These are phyloP conservation scores for Helotiales sp. DNA, from an alignment of 2,329 filamentous ascomycete genomes.

Conservation along the genomic window DNA sequence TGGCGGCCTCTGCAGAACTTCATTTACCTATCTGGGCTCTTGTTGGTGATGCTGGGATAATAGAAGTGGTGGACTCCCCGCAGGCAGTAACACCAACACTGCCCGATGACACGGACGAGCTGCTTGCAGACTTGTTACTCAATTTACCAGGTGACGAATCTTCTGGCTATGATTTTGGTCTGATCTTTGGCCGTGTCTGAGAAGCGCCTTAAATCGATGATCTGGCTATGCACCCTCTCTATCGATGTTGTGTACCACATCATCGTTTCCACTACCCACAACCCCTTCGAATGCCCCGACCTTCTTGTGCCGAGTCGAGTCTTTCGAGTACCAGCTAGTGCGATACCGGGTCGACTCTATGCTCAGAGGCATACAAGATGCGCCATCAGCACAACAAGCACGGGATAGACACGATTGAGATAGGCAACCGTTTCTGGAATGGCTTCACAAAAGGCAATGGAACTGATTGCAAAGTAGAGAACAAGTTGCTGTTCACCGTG, in stretches of 20 bases:
- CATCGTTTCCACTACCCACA: neutral
- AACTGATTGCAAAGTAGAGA: constrained; percentile 17
- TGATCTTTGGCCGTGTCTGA: neutral
- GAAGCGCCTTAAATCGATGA: neutral
- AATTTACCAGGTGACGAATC: neutral
- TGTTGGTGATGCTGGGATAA: neutral
- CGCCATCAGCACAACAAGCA: constrained; percentile 16
- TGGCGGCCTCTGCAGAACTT: neutral
- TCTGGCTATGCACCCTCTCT: neutral
- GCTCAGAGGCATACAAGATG: constrained; percentile 19
- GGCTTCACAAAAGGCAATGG: constrained; percentile 13
- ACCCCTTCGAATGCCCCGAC: neutral
- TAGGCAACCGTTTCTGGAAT: constrained; percentile 23
- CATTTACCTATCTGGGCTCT: neutral
- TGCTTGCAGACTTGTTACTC: neutral
- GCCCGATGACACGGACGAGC: neutral
- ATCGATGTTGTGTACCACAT: too few relatives aligned
- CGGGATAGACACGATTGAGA: constrained; percentile 23
- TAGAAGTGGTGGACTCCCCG: neutral
- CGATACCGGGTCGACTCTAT: constrained; percentile 15
- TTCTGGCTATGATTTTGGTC: neutral
- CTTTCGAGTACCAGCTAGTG: neutral
- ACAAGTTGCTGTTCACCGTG: constrained; percentile 16
- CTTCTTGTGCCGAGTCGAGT: constrained; percentile 1
- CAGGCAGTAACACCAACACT: neutral